Evolutionary conservation across 148 eudicot species (phyloP), one percentile per base, ranked within the genome.

Genomic region (Rhododendron ovatum): DNA sequence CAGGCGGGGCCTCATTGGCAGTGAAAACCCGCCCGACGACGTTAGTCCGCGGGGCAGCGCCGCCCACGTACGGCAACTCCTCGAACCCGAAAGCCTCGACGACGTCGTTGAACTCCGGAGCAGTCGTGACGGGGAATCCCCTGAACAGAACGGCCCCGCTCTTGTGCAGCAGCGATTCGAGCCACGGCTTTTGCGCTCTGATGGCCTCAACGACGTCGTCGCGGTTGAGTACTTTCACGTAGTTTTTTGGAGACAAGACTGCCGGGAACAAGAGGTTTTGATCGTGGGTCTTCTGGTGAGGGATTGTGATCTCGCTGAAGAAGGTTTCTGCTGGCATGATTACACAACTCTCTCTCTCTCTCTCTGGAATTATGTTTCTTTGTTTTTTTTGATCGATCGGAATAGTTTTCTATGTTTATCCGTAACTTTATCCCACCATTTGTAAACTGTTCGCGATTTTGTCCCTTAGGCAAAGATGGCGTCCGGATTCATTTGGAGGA

Each of bases 21-120:
- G 99, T 96, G 73, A 93, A 96, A 84, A 96, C 98, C 88, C 97
- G 88, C 0, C 97, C 99, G 3, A 93, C 96, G 7, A 96, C 93
- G 30, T 86, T 90, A 22, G 84, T 94, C 86, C 99, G 80, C 0
- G 98, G 98, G 39, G 97, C 97, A 3, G 94, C 93, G 15, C 98
- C 98, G 17, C 99, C 99, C 0, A 95, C 93, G 28, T 95, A 95
- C 0, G 98, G 94, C 74, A 94, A 81, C 85, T 96, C 99, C 14
- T 92, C 93, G 85, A 85, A 96, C 4, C 98, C 98, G 30, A 95
- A 96, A 22, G 95, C 94, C 65, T 92, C 97, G 10, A 96, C 99
- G 87, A 95, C 95, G 86, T 93, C 95, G 91, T 95, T 96, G 87
- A 96, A 96, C 65, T 94, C 94, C 0, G 89, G 80, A 35, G 98